Conservation (phyloP, 2,329 filamentous ascomycete species). For the Claviceps spartinae region DNA sequence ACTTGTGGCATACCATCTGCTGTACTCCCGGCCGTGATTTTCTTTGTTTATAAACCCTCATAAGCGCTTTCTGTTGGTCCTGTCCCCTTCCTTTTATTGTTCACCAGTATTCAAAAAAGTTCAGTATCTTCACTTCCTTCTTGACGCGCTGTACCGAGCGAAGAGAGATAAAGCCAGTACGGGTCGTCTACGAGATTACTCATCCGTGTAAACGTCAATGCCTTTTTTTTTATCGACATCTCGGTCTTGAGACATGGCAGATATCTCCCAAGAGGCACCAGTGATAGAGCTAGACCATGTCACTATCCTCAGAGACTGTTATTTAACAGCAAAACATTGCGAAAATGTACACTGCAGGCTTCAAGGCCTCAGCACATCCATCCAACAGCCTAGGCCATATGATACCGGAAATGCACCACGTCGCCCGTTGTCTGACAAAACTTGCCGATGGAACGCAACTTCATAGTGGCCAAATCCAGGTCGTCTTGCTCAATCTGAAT, state of each 20-base stretch:
- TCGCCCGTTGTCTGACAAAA: slow-evolving; percentile 35
- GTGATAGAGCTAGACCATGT: slow-evolving; percentile 14
- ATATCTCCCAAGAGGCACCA: slow-evolving; percentile 5
- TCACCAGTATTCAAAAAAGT: too few species aligned
- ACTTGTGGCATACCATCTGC: too few species aligned
- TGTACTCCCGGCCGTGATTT: too few species aligned
- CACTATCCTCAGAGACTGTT: slow-evolving; percentile 38
- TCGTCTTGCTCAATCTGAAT: slow-evolving; percentile 41
- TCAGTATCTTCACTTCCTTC: too few species aligned
- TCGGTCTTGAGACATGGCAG: slow-evolving; percentile 14
- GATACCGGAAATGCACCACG: slow-evolving; percentile 31
- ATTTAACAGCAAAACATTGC: slow-evolving; percentile 38
- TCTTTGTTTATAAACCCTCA: too few species aligned
- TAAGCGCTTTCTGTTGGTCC: too few species aligned
- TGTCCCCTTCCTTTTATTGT: too few species aligned
- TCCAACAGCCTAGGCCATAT: slow-evolving; percentile 32
- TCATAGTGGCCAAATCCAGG: slow-evolving; percentile 33
- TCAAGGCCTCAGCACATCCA: slow-evolving; percentile 31
- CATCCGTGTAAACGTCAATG: too few species aligned
- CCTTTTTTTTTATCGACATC: too few species aligned
- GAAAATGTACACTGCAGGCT: slow-evolving; percentile 34
- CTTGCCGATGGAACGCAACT: slow-evolving; percentile 41
- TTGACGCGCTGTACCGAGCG: too few species aligned
- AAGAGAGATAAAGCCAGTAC: too few species aligned
- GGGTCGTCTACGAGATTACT: too few species aligned